Evolutionary conservation across 371 early-diverging fungal genomes (phyloP).

Genomic region (Mucor sp.): DNA sequence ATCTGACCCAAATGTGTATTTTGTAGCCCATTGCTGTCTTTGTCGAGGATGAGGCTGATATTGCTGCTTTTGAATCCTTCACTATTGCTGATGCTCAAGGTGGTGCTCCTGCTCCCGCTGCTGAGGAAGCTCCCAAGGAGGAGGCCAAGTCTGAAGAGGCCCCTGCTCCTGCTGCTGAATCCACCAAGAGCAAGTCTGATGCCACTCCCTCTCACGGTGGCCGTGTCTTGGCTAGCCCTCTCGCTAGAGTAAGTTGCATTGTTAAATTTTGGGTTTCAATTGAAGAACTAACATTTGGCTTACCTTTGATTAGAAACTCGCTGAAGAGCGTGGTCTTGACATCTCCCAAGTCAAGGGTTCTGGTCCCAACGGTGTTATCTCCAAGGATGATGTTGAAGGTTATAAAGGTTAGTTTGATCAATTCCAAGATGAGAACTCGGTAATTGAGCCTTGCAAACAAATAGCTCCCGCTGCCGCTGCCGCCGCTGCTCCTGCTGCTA

Average conservation of each 20-base stretch:
- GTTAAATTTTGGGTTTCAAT: neutral
- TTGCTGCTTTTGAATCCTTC: slow-evolving; percentile 86
- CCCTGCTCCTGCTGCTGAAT: neutral
- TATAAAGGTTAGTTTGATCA: slow-evolving; percentile 48
- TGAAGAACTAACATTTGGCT: neutral
- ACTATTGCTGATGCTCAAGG: slow-evolving; percentile 43
- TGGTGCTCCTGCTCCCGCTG: slow-evolving; percentile 38
- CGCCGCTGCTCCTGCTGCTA: slow-evolving; percentile 23
- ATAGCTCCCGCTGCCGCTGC: slow-evolving; percentile 1
- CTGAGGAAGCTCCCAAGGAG: slow-evolving; percentile 19
- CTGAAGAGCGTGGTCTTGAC: slow-evolving; percentile 80
- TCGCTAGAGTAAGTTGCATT: slow-evolving; percentile 61
- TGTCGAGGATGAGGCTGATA: slow-evolving; percentile 87
- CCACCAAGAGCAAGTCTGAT: slow-evolving; percentile 15
- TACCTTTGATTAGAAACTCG: slow-evolving; percentile 65
- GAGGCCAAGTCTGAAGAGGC: slow-evolving; percentile 16
- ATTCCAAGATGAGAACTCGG: neutral
- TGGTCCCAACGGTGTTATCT: slow-evolving; percentile 90
- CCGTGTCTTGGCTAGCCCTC: slow-evolving; percentile 73
- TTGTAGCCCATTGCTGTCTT: slow-evolving; percentile 87
- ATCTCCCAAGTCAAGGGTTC: slow-evolving; percentile 82
- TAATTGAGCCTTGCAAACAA: neutral
- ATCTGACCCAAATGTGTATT: neutral
- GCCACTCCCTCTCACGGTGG: slow-evolving; percentile 31
- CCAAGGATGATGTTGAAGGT: slow-evolving; percentile 89